Conservation (phyloP, 371 early-diverging fungal genomes). For the Mortierella sp. region DNA sequence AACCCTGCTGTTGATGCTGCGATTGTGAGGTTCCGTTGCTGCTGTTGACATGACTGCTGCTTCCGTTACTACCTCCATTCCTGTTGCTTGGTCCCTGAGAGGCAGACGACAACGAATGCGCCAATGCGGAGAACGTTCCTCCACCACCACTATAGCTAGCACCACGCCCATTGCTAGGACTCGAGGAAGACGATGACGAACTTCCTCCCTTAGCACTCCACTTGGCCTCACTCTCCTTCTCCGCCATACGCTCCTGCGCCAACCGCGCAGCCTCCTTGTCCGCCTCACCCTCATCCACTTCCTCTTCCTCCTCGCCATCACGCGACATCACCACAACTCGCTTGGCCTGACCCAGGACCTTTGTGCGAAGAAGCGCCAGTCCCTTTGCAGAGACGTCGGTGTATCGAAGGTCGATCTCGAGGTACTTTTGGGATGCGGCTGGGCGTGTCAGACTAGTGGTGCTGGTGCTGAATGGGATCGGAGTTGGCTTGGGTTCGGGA, state of each 20-base stretch:
- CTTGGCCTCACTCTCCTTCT: slow-evolving; percentile 9
- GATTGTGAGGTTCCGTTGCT: background rate
- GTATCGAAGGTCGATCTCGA: slow-evolving; percentile 53
- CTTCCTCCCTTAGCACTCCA: background rate
- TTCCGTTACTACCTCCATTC: background rate
- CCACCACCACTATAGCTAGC: background rate
- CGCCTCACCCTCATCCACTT: slow-evolving; percentile 4
- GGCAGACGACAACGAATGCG: background rate
- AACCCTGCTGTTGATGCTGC: background rate
- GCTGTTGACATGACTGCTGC: background rate
- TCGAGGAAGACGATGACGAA: background rate
- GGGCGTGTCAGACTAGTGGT: background rate
- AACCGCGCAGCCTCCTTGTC: slow-evolving; percentile 10
- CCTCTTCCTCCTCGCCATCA: slow-evolving; percentile 38
- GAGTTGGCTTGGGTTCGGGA: background rate
- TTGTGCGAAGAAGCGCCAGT: slow-evolving; percentile 9
- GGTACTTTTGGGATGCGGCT: slow-evolving; percentile 34
- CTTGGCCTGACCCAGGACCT: slow-evolving; percentile 28
- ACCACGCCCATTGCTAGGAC: background rate
- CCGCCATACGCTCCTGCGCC: slow-evolving; percentile 1
- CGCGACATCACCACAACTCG: slow-evolving; percentile 31
- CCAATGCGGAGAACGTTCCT: background rate
- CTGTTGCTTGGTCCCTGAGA: background rate
- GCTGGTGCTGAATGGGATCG: background rate
- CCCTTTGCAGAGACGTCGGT: slow-evolving; percentile 43